Conservation (phyloP, 163 green algal species). For the Scenedesmus sp. region DNA sequence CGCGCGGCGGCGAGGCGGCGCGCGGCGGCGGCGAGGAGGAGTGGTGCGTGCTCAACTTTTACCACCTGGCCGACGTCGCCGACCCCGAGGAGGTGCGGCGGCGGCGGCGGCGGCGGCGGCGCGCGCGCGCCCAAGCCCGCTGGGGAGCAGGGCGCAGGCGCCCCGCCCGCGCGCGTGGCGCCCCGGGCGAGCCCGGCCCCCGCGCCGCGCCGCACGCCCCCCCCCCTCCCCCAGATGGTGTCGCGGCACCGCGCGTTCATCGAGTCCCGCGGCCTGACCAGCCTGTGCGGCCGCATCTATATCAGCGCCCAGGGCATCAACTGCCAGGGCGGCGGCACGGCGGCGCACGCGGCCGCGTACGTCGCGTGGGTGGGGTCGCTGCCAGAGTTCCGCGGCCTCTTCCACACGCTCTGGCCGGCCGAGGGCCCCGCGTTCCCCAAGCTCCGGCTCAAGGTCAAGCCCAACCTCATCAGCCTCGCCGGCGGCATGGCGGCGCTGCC, state of each 20-base stretch:
- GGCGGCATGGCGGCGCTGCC: slow-evolving; percentile 84
- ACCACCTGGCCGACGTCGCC: slow-evolving; percentile 86
- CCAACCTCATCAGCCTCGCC: slow-evolving; percentile 87
- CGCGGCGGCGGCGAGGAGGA: too few species aligned
- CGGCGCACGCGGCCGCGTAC: slow-evolving; percentile 79
- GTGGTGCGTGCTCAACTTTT: slow-evolving; percentile 87
- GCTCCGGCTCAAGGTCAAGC: slow-evolving; percentile 82
- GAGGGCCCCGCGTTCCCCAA: slow-evolving; percentile 85
- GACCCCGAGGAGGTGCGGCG: slow-evolving; percentile 68
- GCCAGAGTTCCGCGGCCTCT: slow-evolving; percentile 69
- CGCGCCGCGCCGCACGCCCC: too few species aligned
- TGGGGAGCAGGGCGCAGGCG: too few species aligned
- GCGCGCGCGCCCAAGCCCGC: too few species aligned
- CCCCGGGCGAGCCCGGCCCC: too few species aligned
- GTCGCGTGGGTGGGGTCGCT: slow-evolving; percentile 79
- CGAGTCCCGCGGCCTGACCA: slow-evolving; percentile 1
- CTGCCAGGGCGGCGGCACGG: slow-evolving; percentile 87
- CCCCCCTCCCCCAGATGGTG: slow-evolving; percentile 30
- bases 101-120: too few species aligned
- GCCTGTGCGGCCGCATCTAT: slow-evolving; percentile 92
- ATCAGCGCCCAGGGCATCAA: slow-evolving; percentile 95
- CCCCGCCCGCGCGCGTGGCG: too few species aligned
- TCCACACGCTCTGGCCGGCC: slow-evolving; percentile 68
- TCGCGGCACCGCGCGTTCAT: slow-evolving; percentile 21
- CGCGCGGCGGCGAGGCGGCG: too few species aligned